Evolutionary conservation across 805 yeast genomes (phyloP).

Genomic region (Candida parachauliodes): DNA sequence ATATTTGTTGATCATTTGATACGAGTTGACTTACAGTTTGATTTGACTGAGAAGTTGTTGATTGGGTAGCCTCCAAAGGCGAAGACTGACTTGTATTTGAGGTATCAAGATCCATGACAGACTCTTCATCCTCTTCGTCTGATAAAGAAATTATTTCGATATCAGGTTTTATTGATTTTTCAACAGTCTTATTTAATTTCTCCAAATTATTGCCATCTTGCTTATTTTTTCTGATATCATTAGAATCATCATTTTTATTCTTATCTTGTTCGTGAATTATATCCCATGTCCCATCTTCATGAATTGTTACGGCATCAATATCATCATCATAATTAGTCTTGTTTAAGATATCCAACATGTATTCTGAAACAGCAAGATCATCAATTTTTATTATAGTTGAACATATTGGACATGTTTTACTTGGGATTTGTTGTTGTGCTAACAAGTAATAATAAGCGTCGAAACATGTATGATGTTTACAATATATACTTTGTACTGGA

Average conservation of each 20-base stretch:
- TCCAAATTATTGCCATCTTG: too few species aligned
- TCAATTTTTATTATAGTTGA: constrained; percentile 46
- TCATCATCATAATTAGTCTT: constrained; percentile 43
- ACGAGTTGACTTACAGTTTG: too few species aligned
- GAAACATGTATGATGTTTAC: constrained; percentile 84
- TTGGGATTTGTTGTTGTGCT: constrained; percentile 74
- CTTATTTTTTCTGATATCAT: too few species aligned
- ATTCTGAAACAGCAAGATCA: constrained; percentile 73
- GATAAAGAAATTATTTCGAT: constrained; percentile 49
- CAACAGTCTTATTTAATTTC: neutral
- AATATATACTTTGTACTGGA: constrained; percentile 68
- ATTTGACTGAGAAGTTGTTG: too few species aligned
- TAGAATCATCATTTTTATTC: neutral
- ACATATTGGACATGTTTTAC: constrained; percentile 91
- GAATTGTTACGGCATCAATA: constrained; percentile 63
- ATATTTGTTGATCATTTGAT: too few species aligned
- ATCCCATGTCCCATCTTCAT: constrained; percentile 73
- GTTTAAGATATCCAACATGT: constrained; percentile 57
- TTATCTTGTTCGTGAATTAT: constrained; percentile 10
- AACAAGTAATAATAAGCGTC: constrained; percentile 73
- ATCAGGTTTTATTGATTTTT: constrained; percentile 15
- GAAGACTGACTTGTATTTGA: too few species aligned
- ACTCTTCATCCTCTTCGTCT: constrained; percentile 8
- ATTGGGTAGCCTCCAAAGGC: too few species aligned
- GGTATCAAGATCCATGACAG: too few species aligned